phyloP scores from a whole-genome alignment of 164 flowering plant species.

The Magnolia officinalis region DNA sequence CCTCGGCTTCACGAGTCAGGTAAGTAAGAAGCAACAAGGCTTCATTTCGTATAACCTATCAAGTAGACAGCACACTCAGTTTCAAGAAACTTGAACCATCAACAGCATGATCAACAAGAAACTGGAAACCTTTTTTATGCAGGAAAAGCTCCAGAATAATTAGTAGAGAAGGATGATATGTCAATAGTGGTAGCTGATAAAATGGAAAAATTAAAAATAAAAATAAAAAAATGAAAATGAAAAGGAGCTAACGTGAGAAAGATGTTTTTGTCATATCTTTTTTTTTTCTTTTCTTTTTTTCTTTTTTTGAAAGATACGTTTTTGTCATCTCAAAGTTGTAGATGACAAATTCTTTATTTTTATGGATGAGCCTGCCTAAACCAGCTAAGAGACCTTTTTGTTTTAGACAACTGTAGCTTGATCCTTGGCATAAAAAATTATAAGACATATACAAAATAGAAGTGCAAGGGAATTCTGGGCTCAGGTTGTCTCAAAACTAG shows the following conservation, averaged over 20 bases:
- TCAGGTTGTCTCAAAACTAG: neutral
- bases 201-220: too few relatives aligned
- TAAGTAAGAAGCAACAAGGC: constrained; percentile 90
- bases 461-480: neutral
- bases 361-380: neutral
- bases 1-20: constrained; percentile 98
- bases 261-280: too few relatives aligned
- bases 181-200: neutral
- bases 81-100: constrained; percentile 1
- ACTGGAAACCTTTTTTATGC: neutral
- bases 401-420: neutral
- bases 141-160: too few relatives aligned
- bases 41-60: constrained; percentile 90
- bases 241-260: too few relatives aligned
- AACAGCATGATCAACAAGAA: neutral
- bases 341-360: too few relatives aligned
- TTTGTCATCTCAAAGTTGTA: neutral
- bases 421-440: neutral
- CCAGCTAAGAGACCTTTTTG: neutral
- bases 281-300: too few relatives aligned
- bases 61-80: constrained; percentile 15
- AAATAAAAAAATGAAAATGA: too few relatives aligned
- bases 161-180: neutral
- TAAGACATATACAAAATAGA: neutral
- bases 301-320: too few relatives aligned